Evolutionary conservation across 108 stramenopile genomes (phyloP).

Genomic region (Skeletonema grethae): DNA sequence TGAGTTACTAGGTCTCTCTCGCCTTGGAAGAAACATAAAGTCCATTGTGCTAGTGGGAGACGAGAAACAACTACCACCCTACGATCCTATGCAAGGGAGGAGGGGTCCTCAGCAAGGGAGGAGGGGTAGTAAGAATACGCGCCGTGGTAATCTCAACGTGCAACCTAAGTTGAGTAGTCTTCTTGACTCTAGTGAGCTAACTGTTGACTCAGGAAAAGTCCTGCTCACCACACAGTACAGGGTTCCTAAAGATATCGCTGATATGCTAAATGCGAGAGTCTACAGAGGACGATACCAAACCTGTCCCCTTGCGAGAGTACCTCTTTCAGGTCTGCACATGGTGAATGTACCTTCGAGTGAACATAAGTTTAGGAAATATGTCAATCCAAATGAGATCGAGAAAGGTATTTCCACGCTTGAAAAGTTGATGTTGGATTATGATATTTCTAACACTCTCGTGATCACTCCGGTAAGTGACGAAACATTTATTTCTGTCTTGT

Average conservation of each 20-base stretch:
- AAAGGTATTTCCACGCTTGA: constrained; percentile 26
- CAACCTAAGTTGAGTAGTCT: constrained; percentile 22
- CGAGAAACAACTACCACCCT: constrained; percentile 53
- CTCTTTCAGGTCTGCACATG: constrained; percentile 35
- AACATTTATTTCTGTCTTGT: not conserved
- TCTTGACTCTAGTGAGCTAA: constrained; percentile 40
- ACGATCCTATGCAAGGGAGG: constrained; percentile 38
- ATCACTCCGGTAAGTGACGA: constrained; percentile 52
- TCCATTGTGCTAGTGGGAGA: constrained; percentile 45
- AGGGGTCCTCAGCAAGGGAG: constrained; percentile 17
- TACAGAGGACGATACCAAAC: constrained; percentile 49
- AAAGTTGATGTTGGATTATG: constrained; percentile 14
- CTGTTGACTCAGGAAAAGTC: constrained; percentile 23
- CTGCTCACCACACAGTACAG: constrained; percentile 49
- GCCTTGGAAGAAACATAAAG: constrained; percentile 37
- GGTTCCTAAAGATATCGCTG: constrained; percentile 55
- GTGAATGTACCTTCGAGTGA: constrained; percentile 32
- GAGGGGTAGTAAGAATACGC: not conserved
- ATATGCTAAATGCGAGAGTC: constrained; percentile 48
- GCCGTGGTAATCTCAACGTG: not conserved
- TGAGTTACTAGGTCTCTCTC: constrained; percentile 50
- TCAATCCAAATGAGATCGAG: constrained; percentile 51
- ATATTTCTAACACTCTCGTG: constrained; percentile 32
- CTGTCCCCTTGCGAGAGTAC: constrained; percentile 24
- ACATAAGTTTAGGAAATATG: constrained; percentile 34